These are phyloP conservation scores for Cadophora luteo-olivacea DNA, from an alignment of 2,329 filamentous ascomycete genomes.

Conservation along the genomic window DNA sequence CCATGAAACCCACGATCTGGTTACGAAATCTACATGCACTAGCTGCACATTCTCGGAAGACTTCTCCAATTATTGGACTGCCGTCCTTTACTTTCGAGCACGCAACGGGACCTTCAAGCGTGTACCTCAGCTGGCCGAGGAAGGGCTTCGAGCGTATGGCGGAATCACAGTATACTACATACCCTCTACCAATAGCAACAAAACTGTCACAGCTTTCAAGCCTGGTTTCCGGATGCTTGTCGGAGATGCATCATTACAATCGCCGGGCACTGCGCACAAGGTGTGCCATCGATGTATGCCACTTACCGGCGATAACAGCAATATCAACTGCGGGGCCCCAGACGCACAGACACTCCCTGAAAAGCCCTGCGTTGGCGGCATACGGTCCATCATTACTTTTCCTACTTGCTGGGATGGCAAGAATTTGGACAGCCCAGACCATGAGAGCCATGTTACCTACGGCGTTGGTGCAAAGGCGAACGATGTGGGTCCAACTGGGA, in stretches of 20 bases:
- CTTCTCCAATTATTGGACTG: conserved; percentile 42
- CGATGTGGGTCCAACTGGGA: conserved; percentile 29
- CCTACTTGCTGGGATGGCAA: conserved; percentile 33
- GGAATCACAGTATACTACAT: conserved; percentile 34
- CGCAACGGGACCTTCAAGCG: conserved; percentile 32
- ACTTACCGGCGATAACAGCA: conserved; percentile 30
- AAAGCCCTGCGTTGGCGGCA: conserved; percentile 26
- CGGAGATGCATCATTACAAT: conserved; percentile 26
- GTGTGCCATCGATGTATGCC: conserved; percentile 35
- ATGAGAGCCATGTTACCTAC: conserved; percentile 27
- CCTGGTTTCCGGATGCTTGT: conserved; percentile 31
- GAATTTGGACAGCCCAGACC: conserved; percentile 25
- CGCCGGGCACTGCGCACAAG: conserved; percentile 26
- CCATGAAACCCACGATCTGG: conserved; percentile 24
- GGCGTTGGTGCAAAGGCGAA: conserved; percentile 22
- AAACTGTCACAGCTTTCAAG: conserved; percentile 27
- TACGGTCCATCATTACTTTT: conserved; percentile 31
- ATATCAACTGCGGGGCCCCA: conserved; percentile 31
- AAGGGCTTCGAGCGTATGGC: conserved; percentile 26
- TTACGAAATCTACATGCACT: conserved; percentile 26
- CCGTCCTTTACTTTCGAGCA: conserved; percentile 35
- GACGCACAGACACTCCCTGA: conserved; percentile 28
- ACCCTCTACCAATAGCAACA: conserved; percentile 16
- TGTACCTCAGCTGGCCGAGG: conserved; percentile 26
- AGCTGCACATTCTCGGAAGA: conserved; percentile 33